Conservation (phyloP, 2,329 filamentous ascomycete genomes). For the Sclerotiophoma versabilis region DNA sequence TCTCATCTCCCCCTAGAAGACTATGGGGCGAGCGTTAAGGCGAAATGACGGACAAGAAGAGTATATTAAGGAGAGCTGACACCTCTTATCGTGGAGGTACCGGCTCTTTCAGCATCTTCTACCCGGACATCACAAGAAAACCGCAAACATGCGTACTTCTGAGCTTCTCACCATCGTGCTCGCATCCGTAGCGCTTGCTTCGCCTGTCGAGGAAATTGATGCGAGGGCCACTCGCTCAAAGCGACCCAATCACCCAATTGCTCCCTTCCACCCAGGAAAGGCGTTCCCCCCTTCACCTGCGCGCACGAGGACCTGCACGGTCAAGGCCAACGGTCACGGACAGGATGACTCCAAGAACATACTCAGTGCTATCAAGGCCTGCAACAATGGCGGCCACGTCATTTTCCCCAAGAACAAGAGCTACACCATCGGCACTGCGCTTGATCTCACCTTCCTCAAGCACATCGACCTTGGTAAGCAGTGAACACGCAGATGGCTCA, state of each 20-base stretch:
- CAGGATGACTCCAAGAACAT: slow-evolving; percentile 62
- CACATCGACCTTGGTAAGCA: slow-evolving; percentile 65
- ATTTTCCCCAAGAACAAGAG: slow-evolving; percentile 62
- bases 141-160: slow-evolving; percentile 36
- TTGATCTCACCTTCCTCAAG: slow-evolving; percentile 70
- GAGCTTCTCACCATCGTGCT: slow-evolving; percentile 31
- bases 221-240: slow-evolving; percentile 25
- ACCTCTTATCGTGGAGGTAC: background rate
- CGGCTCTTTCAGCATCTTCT: background rate
- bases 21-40: background rate
- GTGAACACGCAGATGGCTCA: background rate
- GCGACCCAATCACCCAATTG: slow-evolving; percentile 44
- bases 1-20: slow-evolving; percentile 6
- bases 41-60: background rate
- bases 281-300: slow-evolving; percentile 44
- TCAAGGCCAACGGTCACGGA: slow-evolving; percentile 48
- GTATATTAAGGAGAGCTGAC: slow-evolving; percentile 8
- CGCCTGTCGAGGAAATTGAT: slow-evolving; percentile 24
- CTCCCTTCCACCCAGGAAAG: slow-evolving; percentile 47
- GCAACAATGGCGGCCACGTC: slow-evolving; percentile 69
- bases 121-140: slow-evolving; percentile 3
- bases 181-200: slow-evolving; percentile 31
- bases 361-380: slow-evolving; percentile 62
- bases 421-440: slow-evolving; percentile 69
- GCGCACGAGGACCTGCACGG: slow-evolving; percentile 49